phyloP scores from a whole-genome alignment of 805 yeast species.

The Saccharomycopsis capsularis region DNA sequence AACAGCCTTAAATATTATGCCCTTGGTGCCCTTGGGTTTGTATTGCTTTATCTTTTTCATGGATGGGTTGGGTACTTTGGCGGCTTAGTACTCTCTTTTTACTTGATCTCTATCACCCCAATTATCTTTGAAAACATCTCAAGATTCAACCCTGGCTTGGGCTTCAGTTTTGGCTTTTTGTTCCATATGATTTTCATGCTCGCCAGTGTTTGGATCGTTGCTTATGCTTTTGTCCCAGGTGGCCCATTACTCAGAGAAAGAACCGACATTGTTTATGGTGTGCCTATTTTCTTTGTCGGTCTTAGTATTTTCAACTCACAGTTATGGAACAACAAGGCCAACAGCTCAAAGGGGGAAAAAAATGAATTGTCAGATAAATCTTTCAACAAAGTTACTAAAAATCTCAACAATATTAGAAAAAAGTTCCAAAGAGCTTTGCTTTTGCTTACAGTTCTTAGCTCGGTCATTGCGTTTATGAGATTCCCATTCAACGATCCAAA shows the following conservation, averaged over 20 bases:
- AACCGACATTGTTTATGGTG: conserved; percentile 63
- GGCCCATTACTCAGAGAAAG: conserved; percentile 86
- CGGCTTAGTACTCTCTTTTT: conserved; percentile 54
- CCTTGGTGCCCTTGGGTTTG: conserved; percentile 43
- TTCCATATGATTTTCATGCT: conserved; percentile 50
- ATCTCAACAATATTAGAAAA: conserved; percentile 23
- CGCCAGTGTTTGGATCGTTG: conserved; percentile 94
- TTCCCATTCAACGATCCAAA: conserved; percentile 54
- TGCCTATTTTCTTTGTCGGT: conserved; percentile 47
- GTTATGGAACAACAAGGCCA: background rate
- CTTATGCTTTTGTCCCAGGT: conserved; percentile 96
- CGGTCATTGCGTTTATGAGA: conserved; percentile 48
- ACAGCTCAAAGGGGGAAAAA: background rate
- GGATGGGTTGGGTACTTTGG: conserved; percentile 77
- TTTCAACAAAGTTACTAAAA: conserved; percentile 23
- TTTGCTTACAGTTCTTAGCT: conserved; percentile 38
- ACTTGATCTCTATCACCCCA: conserved; percentile 57
- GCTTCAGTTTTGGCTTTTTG: conserved; percentile 44
- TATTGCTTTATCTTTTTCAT: conserved; percentile 40
- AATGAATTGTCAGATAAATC: conserved; percentile 2
- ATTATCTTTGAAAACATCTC: conserved; percentile 51
- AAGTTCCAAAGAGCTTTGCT: conserved; percentile 27
- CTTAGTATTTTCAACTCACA: conserved; percentile 38
- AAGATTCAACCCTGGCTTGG: conserved; percentile 47
- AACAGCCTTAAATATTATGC: conserved; percentile 8